Evolutionary conservation across 2,329 filamentous ascomycete species (phyloP).

Genomic region (Juglanconis juglandina): DNA sequence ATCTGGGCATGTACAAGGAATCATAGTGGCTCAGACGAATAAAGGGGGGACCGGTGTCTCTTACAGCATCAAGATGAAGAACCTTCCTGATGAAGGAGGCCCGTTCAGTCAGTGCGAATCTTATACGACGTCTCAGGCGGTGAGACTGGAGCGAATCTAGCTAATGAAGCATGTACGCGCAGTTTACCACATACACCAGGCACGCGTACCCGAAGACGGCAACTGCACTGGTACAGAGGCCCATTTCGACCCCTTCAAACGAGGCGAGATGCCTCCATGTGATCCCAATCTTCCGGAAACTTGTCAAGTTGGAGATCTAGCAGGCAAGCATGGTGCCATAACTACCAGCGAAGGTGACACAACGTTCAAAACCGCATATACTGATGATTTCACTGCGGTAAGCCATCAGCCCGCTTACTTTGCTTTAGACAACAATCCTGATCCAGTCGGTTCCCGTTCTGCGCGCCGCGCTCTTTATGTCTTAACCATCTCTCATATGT

Average conservation of each 20-base stretch:
- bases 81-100: slow-evolving; percentile 30
- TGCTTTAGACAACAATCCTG: too few species aligned
- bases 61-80: slow-evolving; percentile 29
- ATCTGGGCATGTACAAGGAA: slow-evolving; percentile 19
- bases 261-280: slow-evolving; percentile 61
- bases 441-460: too few species aligned
- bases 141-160: background rate
- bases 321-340: slow-evolving; percentile 69
- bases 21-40: slow-evolving; percentile 25
- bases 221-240: slow-evolving; percentile 67
- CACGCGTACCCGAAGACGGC: slow-evolving; percentile 60
- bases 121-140: background rate
- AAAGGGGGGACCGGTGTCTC: slow-evolving; percentile 28
- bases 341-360: slow-evolving; percentile 44
- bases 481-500: background rate
- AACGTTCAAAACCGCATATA: slow-evolving; percentile 35
- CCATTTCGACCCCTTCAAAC: slow-evolving; percentile 69
- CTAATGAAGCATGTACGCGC: slow-evolving; percentile 13
- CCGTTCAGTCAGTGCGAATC: slow-evolving; percentile 28
- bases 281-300: slow-evolving; percentile 52
- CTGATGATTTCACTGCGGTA: slow-evolving; percentile 53
- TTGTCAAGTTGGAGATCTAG: slow-evolving; percentile 74
- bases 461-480: background rate
- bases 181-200: slow-evolving; percentile 72
- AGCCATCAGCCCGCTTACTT: slow-evolving; percentile 18